These are phyloP conservation scores for Cyclotella distinguenda DNA, from an alignment of 108 stramenopile species.

Conservation along the genomic window DNA sequence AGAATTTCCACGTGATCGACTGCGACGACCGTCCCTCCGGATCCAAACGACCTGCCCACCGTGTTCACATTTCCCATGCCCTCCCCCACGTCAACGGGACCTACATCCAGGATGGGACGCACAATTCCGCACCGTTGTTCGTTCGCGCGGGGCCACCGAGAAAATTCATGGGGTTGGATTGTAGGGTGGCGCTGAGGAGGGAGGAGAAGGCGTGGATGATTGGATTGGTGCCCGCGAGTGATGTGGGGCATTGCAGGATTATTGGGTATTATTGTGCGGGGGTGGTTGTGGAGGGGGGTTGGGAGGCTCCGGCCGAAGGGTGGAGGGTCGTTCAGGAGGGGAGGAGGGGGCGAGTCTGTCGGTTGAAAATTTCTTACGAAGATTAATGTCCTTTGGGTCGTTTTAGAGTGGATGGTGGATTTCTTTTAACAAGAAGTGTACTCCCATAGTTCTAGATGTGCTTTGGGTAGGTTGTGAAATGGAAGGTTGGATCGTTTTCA, in stretches of 20 bases:
- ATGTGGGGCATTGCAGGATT: slow-evolving; percentile 16
- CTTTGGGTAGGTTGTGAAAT: too few relatives aligned
- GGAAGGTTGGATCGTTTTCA: too few relatives aligned
- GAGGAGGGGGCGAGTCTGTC: not conserved
- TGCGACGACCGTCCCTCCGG: slow-evolving; percentile 33
- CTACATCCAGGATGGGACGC: slow-evolving; percentile 34
- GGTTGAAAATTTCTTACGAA: slow-evolving; percentile 12
- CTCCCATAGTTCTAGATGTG: too few relatives aligned
- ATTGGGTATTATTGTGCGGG: slow-evolving; percentile 31
- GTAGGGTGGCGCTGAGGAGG: slow-evolving; percentile 34
- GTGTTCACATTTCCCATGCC: slow-evolving; percentile 27
- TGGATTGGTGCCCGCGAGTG: slow-evolving; percentile 34
- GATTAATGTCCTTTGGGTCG: not conserved
- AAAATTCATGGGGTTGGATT: slow-evolving; percentile 48
- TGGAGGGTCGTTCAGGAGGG: slow-evolving; percentile 38
- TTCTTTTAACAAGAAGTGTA: too few relatives aligned
- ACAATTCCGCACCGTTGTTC: slow-evolving; percentile 31
- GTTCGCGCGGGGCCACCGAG: slow-evolving; percentile 37
- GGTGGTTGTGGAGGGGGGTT: slow-evolving; percentile 1
- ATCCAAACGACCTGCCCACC: slow-evolving; percentile 12
- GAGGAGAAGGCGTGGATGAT: slow-evolving; percentile 31
- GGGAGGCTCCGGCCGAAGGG: slow-evolving; percentile 27
- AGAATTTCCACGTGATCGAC: slow-evolving; percentile 25
- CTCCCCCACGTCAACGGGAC: slow-evolving; percentile 46
- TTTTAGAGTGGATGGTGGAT: not conserved